These are phyloP conservation scores for Filobasidium wieringae DNA, from an alignment of 768 basidiomycete species.

Conservation along the genomic window DNA sequence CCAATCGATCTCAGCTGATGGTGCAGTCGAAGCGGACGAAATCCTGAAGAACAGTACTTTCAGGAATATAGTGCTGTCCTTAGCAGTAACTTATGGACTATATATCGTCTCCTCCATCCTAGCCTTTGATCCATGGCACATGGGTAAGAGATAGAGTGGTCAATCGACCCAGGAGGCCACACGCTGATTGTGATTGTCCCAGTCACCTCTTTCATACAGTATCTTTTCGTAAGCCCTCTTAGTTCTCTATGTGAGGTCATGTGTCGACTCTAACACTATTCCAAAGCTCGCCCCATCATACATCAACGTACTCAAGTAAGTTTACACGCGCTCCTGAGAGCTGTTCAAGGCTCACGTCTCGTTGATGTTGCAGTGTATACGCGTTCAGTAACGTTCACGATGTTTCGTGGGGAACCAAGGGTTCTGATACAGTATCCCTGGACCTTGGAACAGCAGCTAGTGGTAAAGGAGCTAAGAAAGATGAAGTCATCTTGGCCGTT, in stretches of 20 bases:
- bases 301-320: constrained; percentile 89
- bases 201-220: constrained; percentile 75
- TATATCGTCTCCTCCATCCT: constrained; percentile 67
- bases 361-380: constrained; percentile 49
- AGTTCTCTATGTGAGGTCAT: neutral
- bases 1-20: constrained; percentile 46
- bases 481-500: constrained; percentile 73
- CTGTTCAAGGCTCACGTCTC: neutral
- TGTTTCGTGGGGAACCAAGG: constrained; percentile 86
- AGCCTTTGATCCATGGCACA: constrained; percentile 94
- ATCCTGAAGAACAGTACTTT: constrained; percentile 62
- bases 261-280: constrained; percentile 45
- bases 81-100: constrained; percentile 77
- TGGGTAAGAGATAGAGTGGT: constrained; percentile 43
- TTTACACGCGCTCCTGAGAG: constrained; percentile 45
- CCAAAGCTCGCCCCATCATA: constrained; percentile 84
- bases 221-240: constrained; percentile 20
- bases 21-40: constrained; percentile 45
- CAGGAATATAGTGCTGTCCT: constrained; percentile 71
- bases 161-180: neutral
- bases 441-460: constrained; percentile 72
- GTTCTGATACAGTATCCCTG: constrained; percentile 70
- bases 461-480: constrained; percentile 47
- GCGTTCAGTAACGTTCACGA: constrained; percentile 39
- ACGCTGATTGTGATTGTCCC: neutral